Base-by-base conservation (phyloP, 768 basidiomycete genomes). In the Glaciozyma martinii region DNA sequence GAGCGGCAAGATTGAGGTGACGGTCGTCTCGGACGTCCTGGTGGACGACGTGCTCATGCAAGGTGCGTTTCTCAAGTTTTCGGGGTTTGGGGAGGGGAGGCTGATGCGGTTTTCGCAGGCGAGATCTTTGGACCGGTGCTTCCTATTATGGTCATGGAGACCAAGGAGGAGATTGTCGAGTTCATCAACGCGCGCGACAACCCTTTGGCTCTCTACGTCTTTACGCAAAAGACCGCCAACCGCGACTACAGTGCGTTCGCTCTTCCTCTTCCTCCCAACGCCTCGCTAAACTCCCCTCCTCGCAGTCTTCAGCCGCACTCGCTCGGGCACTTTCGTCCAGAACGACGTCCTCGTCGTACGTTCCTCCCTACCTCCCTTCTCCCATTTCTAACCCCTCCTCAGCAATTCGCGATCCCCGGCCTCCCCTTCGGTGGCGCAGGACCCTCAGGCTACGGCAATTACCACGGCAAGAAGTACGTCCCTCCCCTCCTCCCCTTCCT, bases 91-190 rank as follows among this genome's bases (percentile, higher is more conserved):
- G 7, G 56, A 40, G 8, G 3, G 25, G 25, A 16, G 2, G 29
- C 43, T 46, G 21, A 58, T 21, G 18, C n/a, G n/a, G 4, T 4
- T 23, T 30, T 1, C 58, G 29, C 46, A 59, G 88, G 65, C 44
- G 90, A 92, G 72, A 80, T 91, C 50, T 91, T 93, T 70, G 90
- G 89, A 0, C 90, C 90, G 12, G 69, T 93, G 15, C 77, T 93
- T 29, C 86, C 88, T 5, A 79, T 93, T 47, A 77, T 56, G 23
- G 33, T 44, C 21, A 8, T 59, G 30, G 30, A 47, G 30, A 32
- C 81, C 61, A n/a, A 59, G 53, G 87, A 89, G 42, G 85, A 83
- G 46, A 89, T 85, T 5, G 84, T 90, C 63, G 80, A 82, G 16
- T 84, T 84, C 62, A 80, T 90, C 60, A 30, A 37, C 44, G 30